Base-by-base conservation (phyloP, 495 filamentous ascomycete genomes). In the Aspergillus steynii region DNA sequence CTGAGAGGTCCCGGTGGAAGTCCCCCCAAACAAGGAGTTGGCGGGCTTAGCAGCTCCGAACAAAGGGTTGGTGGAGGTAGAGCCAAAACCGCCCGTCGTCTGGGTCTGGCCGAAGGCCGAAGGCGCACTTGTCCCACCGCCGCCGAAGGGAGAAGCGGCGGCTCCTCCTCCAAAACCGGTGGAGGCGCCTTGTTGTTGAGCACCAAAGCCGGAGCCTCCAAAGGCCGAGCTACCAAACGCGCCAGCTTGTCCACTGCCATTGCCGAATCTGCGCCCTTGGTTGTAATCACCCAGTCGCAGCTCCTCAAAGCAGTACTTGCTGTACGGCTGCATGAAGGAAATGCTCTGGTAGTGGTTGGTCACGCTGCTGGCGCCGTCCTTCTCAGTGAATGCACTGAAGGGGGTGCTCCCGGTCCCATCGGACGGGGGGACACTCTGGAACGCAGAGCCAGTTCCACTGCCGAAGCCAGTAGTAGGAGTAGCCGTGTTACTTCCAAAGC, bases 261-360 rank as follows among this genome's bases (percentile, higher is more conserved):
- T 94, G 7, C 92, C 95, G 64, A 80, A 90, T 42, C 88, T 86
- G 59, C 95, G 85, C 28, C 95, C 95, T 78, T 91, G 87, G 56
- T 86, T 84, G 74, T 98, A 99, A 76, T 99, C 95, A 37, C 84
- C 91, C 58, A 96, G 73, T 68, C 95, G 85, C 50, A 99, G 75
- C 73, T 99, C 95, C 68, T 99, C 95, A 42, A 90, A 85, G 4
- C 92, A 97, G 74, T 85, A 97, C 62, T 92, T 93, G 70, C 84
- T 85, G 76, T 97, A 98, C 0, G 91, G 85, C 51, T 86, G 87
- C 82, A 90, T 88, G 65, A 96, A 96, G 14, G 85, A 84, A 62
- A 99, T 89, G 65, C 88, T 96, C 71, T 98, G 94, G 69, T 87
- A 99, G 28, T 89, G 83, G 68, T 89, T 91, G 55, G 80, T 88